Conservation (phyloP, 352 stramenopile species). For the Detonula confervacea region DNA sequence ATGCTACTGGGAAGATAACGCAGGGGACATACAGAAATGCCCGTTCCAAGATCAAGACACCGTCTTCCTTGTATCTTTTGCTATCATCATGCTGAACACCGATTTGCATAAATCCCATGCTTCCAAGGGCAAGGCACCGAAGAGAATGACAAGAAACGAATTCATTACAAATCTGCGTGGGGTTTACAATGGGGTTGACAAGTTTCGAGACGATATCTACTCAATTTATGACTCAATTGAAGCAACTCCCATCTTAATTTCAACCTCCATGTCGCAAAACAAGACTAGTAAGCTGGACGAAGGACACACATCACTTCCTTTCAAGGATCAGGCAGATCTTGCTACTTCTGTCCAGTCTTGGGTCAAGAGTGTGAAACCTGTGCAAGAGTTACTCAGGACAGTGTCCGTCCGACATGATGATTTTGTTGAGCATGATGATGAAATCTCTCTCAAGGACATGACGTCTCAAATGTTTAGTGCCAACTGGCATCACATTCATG, state of each 20-base stretch:
- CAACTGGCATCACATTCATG: constrained; percentile 94
- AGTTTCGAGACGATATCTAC: constrained; percentile 91
- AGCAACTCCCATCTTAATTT: constrained; percentile 91
- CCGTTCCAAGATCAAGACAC: constrained; percentile 87
- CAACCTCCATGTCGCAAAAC: constrained; percentile 83
- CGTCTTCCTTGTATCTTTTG: constrained; percentile 92
- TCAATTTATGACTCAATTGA: constrained; percentile 96
- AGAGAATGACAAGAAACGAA: constrained; percentile 96
- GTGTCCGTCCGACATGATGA: constrained; percentile 47
- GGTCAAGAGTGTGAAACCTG: constrained; percentile 59
- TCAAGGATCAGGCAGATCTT: constrained; percentile 48
- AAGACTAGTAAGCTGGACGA: constrained; percentile 30
- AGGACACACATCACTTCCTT: constrained; percentile 38
- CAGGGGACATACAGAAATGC: constrained; percentile 74
- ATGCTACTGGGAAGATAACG: constrained; percentile 97
- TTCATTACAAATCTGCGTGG: constrained; percentile 97
- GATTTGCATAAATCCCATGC: constrained; percentile 92
- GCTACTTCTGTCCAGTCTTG: constrained; percentile 51
- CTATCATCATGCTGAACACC: constrained; percentile 99
- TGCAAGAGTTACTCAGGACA: constrained; percentile 64
- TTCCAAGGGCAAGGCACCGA: constrained; percentile 86
- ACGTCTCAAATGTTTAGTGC: constrained; percentile 73
- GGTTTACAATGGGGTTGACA: constrained; percentile 91
- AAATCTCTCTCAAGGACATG: constrained; percentile 27
- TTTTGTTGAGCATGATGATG: constrained; percentile 32